phyloP scores from a whole-genome alignment of 768 basidiomycete species.

The Mycena alexandri region DNA sequence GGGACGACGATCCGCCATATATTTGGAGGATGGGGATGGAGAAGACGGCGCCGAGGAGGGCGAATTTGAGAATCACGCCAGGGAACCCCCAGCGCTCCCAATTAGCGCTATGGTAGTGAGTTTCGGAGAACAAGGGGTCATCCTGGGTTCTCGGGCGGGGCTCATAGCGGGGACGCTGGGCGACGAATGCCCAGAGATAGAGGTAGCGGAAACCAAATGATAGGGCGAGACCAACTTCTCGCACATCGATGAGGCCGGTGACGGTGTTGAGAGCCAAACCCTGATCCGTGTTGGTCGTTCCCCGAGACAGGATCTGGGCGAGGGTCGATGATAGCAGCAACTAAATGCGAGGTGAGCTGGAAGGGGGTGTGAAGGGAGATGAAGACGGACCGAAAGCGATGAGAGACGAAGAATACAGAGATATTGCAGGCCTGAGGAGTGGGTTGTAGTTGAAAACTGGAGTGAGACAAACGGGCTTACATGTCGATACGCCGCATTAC shows the following conservation, averaged over 20 bases:
- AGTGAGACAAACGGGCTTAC: constrained; percentile 52
- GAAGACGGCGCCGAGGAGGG: constrained; percentile 59
- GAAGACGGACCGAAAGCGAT: constrained; percentile 59
- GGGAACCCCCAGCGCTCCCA: constrained; percentile 76
- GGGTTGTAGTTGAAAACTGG: constrained; percentile 8
- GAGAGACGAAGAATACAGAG: constrained; percentile 69
- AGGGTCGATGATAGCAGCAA: constrained; percentile 75
- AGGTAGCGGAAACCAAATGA: constrained; percentile 71
- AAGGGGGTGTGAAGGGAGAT: background rate
- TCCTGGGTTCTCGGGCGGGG: constrained; percentile 32
- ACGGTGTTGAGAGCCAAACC: constrained; percentile 45
- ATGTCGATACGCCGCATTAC: constrained; percentile 63
- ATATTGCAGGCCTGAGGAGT: constrained; percentile 56
- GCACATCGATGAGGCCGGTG: constrained; percentile 58
- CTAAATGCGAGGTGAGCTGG: constrained; percentile 9
- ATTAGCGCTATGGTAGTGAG: constrained; percentile 63
- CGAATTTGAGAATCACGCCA: constrained; percentile 67
- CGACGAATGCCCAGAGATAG: constrained; percentile 78
- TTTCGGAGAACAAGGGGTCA: constrained; percentile 39
- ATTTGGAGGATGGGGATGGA: constrained; percentile 70
- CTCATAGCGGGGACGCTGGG: constrained; percentile 65
- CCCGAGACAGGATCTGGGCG: constrained; percentile 61
- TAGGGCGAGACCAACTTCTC: constrained; percentile 71
- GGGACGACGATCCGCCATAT: constrained; percentile 66
- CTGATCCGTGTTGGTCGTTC: constrained; percentile 42